Conservation (phyloP, 805 yeast genomes). For the Lipomyces orientalis region DNA sequence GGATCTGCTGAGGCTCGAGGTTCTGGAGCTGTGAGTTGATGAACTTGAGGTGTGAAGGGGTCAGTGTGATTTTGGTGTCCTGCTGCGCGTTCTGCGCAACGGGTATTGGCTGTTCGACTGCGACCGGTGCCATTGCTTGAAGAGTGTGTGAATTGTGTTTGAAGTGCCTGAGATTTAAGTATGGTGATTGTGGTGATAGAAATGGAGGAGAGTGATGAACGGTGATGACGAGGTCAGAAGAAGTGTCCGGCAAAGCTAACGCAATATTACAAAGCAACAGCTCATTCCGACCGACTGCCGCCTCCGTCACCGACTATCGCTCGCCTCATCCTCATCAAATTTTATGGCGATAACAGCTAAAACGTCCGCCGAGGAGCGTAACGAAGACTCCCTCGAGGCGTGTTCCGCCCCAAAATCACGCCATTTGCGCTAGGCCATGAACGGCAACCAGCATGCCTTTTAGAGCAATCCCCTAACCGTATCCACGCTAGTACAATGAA, state of each 20-base stretch:
- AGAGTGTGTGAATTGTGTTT: neutral
- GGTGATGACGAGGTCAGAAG: neutral
- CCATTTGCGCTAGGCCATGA: neutral
- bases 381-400: neutral
- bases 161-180: neutral
- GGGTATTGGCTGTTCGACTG: slow-evolving; percentile 8
- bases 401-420: slow-evolving; percentile 8
- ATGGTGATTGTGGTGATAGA: neutral
- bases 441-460: neutral
- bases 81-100: neutral
- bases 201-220: neutral
- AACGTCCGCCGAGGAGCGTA: neutral
- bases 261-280: neutral
- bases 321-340: neutral
- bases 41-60: slow-evolving; percentile 64
- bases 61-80: slow-evolving; percentile 43
- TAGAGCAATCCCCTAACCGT: neutral
- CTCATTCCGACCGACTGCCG: neutral
- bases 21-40: slow-evolving; percentile 66
- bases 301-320: too few species aligned
- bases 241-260: neutral
- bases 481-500: neutral
- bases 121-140: slow-evolving; percentile 29
- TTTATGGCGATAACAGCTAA: neutral
- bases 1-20: slow-evolving; percentile 69